These are phyloP conservation scores for Venturia pyrina DNA, from an alignment of 2,329 filamentous ascomycete genomes.

Conservation along the genomic window DNA sequence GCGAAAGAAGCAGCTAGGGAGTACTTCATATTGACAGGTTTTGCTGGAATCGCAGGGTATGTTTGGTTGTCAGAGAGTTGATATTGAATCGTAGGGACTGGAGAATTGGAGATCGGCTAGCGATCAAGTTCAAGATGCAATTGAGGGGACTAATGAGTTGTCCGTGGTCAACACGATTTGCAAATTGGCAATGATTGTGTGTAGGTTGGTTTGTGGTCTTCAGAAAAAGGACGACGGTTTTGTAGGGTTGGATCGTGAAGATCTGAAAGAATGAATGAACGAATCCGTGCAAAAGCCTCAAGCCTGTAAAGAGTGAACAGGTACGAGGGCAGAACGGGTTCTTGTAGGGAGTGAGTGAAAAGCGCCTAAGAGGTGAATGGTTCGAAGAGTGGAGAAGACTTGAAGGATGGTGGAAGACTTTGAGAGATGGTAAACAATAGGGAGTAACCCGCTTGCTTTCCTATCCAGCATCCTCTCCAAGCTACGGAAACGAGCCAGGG, in stretches of 20 bases:
- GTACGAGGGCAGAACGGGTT: background rate
- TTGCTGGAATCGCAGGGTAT: background rate
- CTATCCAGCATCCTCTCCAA: background rate
- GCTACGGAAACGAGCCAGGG: background rate
- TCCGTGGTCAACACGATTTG: conserved; percentile 3
- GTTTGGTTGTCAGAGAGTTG: background rate
- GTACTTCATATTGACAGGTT: conserved; percentile 5
- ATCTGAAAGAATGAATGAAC: background rate
- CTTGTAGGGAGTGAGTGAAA: background rate
- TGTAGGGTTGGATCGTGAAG: background rate
- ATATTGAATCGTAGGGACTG: background rate
- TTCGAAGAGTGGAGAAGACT: background rate
- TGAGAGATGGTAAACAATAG: background rate
- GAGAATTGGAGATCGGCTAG: background rate
- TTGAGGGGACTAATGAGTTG: background rate
- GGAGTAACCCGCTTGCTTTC: background rate
- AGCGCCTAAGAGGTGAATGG: background rate
- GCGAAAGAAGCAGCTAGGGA: conserved; percentile 1
- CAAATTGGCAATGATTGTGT: conserved; percentile 6
- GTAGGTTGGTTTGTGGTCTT: background rate
- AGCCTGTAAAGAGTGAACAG: conserved; percentile 10
- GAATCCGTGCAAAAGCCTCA: conserved; percentile 4
- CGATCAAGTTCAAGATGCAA: background rate
- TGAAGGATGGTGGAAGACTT: background rate
- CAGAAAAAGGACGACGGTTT: background rate